Evolutionary conservation across 1,139 yeast species (phyloP).

Genomic region (Suhomyces maxii): DNA sequence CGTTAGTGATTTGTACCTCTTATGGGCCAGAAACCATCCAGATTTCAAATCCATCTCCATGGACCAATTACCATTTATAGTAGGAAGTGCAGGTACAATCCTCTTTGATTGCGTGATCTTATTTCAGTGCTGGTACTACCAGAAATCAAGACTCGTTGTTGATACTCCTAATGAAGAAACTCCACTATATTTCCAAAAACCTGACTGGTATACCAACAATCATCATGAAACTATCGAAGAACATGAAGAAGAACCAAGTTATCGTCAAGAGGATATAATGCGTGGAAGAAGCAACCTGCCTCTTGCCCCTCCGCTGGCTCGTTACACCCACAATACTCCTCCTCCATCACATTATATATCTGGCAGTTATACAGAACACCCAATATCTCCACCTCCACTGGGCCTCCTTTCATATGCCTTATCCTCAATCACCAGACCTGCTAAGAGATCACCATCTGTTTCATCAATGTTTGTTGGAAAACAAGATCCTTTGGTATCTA

Average conservation of each 20-base stretch:
- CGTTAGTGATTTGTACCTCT: constrained; percentile 26
- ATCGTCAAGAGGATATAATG: background rate
- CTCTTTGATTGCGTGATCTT: constrained; percentile 35
- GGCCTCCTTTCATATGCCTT: constrained; percentile 19
- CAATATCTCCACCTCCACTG: background rate
- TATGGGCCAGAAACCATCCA: constrained; percentile 7
- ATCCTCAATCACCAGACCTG: constrained; percentile 22
- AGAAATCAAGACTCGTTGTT: background rate
- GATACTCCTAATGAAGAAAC: background rate
- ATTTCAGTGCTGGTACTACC: constrained; percentile 34
- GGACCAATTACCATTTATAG: constrained; percentile 37
- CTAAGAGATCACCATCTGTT: constrained; percentile 7
- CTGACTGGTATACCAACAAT: constrained; percentile 41
- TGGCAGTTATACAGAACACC: constrained; percentile 2
- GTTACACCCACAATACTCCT: constrained; percentile 5
- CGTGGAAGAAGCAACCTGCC: background rate
- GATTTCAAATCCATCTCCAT: constrained; percentile 17
- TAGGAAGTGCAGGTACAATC: constrained; percentile 41
- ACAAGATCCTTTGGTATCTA: constrained; percentile 4
- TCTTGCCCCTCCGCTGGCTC: background rate
- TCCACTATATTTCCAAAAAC: constrained; percentile 29
- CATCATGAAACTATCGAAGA: background rate
- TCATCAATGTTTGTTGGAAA: constrained; percentile 4
- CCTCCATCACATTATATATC: constrained; percentile 33
- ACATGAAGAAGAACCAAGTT: background rate